Conservation (phyloP, 805 yeast genomes). For the Yarrowia divulgata region DNA sequence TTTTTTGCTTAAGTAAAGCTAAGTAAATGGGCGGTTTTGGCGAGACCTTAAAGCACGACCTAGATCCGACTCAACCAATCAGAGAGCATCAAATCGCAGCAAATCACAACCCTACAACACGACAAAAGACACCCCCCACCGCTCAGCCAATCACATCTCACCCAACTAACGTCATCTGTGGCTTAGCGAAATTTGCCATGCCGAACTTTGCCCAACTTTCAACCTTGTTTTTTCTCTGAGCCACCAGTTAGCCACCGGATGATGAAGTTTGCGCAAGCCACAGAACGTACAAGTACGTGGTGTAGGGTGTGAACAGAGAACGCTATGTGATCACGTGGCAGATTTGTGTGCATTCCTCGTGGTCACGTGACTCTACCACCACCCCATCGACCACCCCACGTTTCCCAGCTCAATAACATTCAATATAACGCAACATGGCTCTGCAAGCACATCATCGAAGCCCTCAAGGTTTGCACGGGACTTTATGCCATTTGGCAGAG, state of each 20-base stretch:
- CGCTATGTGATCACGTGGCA: too few species aligned
- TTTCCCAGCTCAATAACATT: neutral
- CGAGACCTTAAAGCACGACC: too few species aligned
- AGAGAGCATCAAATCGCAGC: too few species aligned
- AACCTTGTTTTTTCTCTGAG: neutral
- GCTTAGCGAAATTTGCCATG: slow-evolving; percentile 19
- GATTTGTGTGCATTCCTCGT: too few species aligned
- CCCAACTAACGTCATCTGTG: slow-evolving; percentile 24
- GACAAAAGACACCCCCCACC: too few species aligned
- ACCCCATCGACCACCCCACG: neutral
- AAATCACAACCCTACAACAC: too few species aligned
- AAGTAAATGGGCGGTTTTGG: too few species aligned
- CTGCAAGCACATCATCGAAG: slow-evolving; percentile 26
- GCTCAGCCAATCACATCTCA: neutral
- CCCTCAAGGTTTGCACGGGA: slow-evolving; percentile 22
- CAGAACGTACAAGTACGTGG: too few species aligned
- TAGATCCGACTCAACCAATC: too few species aligned
- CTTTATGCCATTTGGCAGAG: slow-evolving; percentile 15
- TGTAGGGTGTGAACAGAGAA: too few species aligned
- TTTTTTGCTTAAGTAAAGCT: too few species aligned
- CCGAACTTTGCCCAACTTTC: neutral
- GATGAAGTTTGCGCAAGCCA: slow-evolving; percentile 18
- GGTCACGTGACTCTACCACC: too few species aligned
- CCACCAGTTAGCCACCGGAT: slow-evolving; percentile 10
- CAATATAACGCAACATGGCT: neutral